Evolutionary conservation across 148 eudicot genomes (phyloP), one percentile per base, ranked within the genome.

Genomic region (Chenopodium berlandieri): DNA sequence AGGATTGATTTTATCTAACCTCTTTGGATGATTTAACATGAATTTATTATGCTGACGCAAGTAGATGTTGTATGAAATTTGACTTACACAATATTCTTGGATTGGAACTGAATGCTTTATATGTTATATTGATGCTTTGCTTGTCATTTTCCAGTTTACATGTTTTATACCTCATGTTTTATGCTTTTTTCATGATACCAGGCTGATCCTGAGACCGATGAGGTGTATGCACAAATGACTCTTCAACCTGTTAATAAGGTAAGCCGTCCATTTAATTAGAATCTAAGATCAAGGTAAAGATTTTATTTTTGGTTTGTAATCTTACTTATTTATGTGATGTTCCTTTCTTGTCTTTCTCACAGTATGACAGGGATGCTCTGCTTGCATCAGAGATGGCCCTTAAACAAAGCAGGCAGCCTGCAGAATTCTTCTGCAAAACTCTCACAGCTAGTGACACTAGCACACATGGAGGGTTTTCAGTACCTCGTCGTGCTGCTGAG

Each of bases 191-290:
- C 80, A 47, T 76, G 77, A 71, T 67, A 13, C 30, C 87, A 95
- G 99, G 99, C 99, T 89, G 99, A 95, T 89, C 84, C 88, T 19
- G 99, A 95, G 88, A 93, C 95, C 6, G 99, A 95, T 85, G 99
- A 95, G 89, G 99, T 95, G 22, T 95, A 95, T 86, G 98, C 99
- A n/a, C 99, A 95, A 87, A 91, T 95, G 99, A 95, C 97, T 67
- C 99, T 95, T 86, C 98, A 92, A 84, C 97, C 99, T 23, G 98
- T 96, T 82, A 94, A 78, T 86, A 96, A 92, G 88, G 99, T 94
- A 83, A 50, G 85, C 80, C 62, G 23, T 60, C 75, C 22, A 71
- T 75, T 75, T 40, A 67, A 64, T n/a, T 68, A 6, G 13, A 22
- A 73, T 62, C 23, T 46, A 71, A 71, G 22, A 60, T 17, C 77